Base-by-base conservation (phyloP, 352 stramenopile genomes). In the Phytophthora fragariae region DNA sequence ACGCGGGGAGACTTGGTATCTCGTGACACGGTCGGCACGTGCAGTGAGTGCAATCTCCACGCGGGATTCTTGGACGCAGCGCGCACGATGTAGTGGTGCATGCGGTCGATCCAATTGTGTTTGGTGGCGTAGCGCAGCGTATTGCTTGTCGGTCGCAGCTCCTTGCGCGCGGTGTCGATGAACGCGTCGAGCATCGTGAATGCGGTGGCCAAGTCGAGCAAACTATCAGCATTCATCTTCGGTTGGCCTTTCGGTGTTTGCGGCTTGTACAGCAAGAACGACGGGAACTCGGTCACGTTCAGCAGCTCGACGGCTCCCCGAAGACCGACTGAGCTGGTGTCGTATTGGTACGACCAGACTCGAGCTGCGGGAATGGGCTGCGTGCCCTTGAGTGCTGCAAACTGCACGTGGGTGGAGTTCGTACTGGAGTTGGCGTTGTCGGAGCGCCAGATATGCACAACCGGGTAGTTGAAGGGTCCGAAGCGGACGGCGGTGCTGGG, bases 381-480 rank as follows among this genome's bases (percentile, higher is more conserved):
- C 31, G 5, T 59, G 11, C 68, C 77, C 44, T 80, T 72, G 17
- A 62, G 62, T 49, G 68, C 75, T 41, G 33, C 52, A 29, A 76
- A 79, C 2, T n/a, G 29, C 29, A 4, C 29, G 29, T 31, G 29
- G 29, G 29, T 44, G 12, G 37, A 44, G 37, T 44, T n/a, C 17
- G 44, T 15, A n/a, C 15, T 17, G 12, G 35, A 11, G 24, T 17
- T 72, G 37, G 37, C 12, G 33, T 73, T 67, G 27, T 37, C 39
- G 5, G 21, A 11, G 27, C 53, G 64, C 15, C 19, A 59, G 11
- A 89, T 73, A 15, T 89, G 82, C 5, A 65, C 39, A 19, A 90
- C 62, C 0, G 75, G 81, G 39, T 90, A 90, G 24, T 73, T 78
- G 61, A 84, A 90, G 1, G 82, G 82, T 9, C 81, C 84, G 44